Base-by-base conservation (phyloP, 73 alveolate genomes). In the Blepharisma stoltei region DNA sequence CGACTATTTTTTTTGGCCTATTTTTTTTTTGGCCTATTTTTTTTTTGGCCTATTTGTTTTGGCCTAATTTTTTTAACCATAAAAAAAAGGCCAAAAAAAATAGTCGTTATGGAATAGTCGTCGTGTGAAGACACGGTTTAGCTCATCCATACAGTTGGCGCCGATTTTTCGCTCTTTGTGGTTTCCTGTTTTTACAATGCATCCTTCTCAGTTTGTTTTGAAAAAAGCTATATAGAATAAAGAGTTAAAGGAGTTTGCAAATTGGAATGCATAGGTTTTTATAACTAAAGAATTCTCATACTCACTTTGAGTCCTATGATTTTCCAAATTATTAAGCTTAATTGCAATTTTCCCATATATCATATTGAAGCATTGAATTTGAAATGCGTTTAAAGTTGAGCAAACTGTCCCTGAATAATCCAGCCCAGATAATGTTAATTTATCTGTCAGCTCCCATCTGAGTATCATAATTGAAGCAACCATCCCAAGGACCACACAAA, bases 141-240 rank as follows among this genome's bases (percentile, higher is more conserved):
- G 78, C 37, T 78, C 87, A 25, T 67, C 88, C 32, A 80, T 67
- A 50, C 87, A 80, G 80, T 67, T 76, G 45, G 21, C 65, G 14
- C 73, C 73, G 2, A n/a, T 60, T 9, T 25, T n/a, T 20, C 14
- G 18, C 5, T 60, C 5, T n/a, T 60, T n/a, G 47, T 4, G 6
- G 0, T 0, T 60, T 25, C 46, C 73, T n/a, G n/a, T 60, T 18
- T 4, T 14, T 8, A 60, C 73, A 8, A 60, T 60, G 43, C 79
- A 69, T 38, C 79, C 79, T 53, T 41, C 81, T 27, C 47, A 52
- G 37, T 76, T 41, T 45, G 71, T 81, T 25, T 78, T 53, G 23
- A 88, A 85, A 55, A 85, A 88, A 5, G 92, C 85, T 21, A 86
- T 88, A 41, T 85, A 85, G 65, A 88, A 88, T 48, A 81, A 75